A percentile compares a stretch with the other conserved stretches of the same genome.
Conservation (phyloP, 352 stramenopile genomes). For the Vaucheria bursata region DNA sequence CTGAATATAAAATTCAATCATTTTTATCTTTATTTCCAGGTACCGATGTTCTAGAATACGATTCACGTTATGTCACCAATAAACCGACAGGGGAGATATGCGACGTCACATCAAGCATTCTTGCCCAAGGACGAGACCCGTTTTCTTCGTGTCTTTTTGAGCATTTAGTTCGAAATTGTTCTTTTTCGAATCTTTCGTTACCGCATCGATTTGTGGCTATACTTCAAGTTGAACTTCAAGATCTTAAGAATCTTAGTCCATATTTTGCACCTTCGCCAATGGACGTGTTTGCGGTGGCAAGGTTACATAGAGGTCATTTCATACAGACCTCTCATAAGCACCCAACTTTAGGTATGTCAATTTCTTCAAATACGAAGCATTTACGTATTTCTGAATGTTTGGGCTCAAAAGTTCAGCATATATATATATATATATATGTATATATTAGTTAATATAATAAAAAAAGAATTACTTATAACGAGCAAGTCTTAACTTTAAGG, state of each 20-base stretch:
- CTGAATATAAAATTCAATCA: too few species aligned
- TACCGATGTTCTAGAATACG: too few species aligned
- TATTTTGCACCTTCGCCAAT: slow-evolving; percentile 29
- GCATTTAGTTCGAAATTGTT: slow-evolving; percentile 36
- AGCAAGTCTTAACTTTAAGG: too few species aligned
- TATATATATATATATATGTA: too few species aligned
- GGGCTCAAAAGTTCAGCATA: too few species aligned
- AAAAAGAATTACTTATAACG: too few species aligned
- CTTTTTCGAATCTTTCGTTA: slow-evolving; percentile 35
- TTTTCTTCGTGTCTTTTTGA: slow-evolving; percentile 34
- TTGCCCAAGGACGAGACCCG: slow-evolving; percentile 6
- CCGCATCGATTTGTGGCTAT: slow-evolving; percentile 46
- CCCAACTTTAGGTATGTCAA: background rate
- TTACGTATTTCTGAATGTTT: too few species aligned
- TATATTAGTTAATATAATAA: too few species aligned
- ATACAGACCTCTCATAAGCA: background rate
- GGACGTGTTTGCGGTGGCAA: slow-evolving; percentile 30
- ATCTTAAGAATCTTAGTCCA: slow-evolving; percentile 44
- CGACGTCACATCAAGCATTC: too few species aligned
- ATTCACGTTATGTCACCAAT: too few species aligned
- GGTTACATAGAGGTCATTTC: slow-evolving; percentile 17
- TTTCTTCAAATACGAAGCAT: background rate
- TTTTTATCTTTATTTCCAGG: too few species aligned
- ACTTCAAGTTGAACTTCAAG: slow-evolving; percentile 37
- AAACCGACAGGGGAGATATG: too few species aligned